Evolutionary conservation across 2,329 filamentous ascomycete genomes (phyloP).

Genomic region (Tolypocladium pustulatum): DNA sequence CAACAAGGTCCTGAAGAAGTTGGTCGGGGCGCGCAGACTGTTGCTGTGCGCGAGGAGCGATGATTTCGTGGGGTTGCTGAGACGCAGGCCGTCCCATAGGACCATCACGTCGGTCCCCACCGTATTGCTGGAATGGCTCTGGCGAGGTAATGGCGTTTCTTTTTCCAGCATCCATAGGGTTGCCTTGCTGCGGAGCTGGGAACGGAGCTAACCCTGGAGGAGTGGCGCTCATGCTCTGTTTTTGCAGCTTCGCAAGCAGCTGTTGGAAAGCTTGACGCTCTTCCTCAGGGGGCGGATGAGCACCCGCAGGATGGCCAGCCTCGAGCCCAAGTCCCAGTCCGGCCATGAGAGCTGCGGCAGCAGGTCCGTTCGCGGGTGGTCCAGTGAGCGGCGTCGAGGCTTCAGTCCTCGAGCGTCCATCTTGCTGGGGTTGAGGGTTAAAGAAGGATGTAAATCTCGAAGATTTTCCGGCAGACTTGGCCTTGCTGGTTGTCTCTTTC

Average conservation of each 20-base stretch:
- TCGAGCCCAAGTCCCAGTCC: background rate
- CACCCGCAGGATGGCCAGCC: background rate
- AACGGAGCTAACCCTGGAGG: constrained; percentile 33
- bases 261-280: constrained; percentile 82
- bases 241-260: constrained; percentile 71
- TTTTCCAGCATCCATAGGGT: constrained; percentile 15
- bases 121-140: constrained; percentile 36
- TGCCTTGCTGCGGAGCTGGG: constrained; percentile 25
- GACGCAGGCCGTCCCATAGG: constrained; percentile 27
- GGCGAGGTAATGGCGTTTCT: constrained; percentile 34
- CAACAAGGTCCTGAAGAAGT: constrained; percentile 49
- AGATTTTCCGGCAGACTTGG: constrained; percentile 52
- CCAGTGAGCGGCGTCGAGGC: constrained; percentile 30
- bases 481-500: constrained; percentile 32
- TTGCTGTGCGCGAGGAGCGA: constrained; percentile 38
- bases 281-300: constrained; percentile 34
- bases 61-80: constrained; percentile 39
- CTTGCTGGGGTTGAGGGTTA: constrained; percentile 32
- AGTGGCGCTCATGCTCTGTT: constrained; percentile 36
- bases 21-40: constrained; percentile 47
- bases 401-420: constrained; percentile 38
- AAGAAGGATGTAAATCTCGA: constrained; percentile 85
- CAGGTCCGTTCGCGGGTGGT: constrained; percentile 10
- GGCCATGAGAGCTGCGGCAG: constrained; percentile 1
- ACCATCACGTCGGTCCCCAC: constrained; percentile 33